phyloP scores from a whole-genome alignment of 2,329 filamentous ascomycete species.

The Aspergillus sergii region DNA sequence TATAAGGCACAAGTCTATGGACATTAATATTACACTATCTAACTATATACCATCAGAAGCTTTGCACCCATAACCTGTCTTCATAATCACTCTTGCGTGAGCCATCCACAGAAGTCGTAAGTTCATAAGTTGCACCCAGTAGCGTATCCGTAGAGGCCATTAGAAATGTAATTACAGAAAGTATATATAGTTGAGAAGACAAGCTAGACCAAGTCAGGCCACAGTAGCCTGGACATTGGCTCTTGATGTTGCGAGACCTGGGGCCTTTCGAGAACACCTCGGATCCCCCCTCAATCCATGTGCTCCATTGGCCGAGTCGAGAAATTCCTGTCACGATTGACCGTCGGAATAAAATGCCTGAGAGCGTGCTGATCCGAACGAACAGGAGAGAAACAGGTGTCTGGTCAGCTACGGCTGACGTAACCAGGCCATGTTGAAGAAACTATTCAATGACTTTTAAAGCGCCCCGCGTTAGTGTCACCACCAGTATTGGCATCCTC shows the following conservation, averaged over 20 bases:
- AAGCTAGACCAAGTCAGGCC: neutral
- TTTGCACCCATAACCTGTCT: constrained; percentile 9
- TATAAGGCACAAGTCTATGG: constrained; percentile 9
- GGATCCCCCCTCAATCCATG: neutral
- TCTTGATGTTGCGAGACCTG: neutral
- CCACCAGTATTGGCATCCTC: constrained; percentile 11
- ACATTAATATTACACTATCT: constrained; percentile 23
- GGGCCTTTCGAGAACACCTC: neutral
- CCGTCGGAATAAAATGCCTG: neutral
- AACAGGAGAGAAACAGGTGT: neutral
- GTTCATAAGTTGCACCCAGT: constrained; percentile 17
- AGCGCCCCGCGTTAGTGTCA: constrained; percentile 20
- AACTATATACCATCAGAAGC: constrained; percentile 17
- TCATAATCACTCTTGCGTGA: constrained; percentile 12
- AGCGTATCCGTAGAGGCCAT: constrained; percentile 19
- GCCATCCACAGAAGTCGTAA: constrained; percentile 21
- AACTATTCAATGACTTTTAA: constrained; percentile 23
- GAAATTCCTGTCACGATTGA: neutral
- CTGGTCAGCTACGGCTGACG: neutral
- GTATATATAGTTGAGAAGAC: constrained; percentile 6
- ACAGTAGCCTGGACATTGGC: neutral
- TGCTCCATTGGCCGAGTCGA: neutral
- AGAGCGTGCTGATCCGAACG: neutral
- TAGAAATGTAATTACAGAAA: constrained; percentile 16
- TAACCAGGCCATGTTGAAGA: neutral